Evolutionary conservation across 2,329 filamentous ascomycete genomes (phyloP), one percentile per base, ranked within the genome.

Genomic region (Diaporthe sp.): DNA sequence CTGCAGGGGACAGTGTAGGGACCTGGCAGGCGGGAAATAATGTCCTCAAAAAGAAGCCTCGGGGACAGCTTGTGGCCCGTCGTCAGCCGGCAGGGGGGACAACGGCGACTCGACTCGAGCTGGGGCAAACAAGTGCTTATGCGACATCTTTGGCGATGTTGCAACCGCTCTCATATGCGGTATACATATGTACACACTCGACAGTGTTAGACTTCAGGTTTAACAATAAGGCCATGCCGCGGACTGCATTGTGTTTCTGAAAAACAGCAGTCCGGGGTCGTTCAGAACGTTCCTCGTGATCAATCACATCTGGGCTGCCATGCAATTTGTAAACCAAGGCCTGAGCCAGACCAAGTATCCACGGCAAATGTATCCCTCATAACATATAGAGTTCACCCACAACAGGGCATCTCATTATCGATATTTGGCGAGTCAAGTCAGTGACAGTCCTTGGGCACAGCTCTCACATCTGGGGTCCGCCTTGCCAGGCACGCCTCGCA

Each of bases 361-460:
- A 60, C 35, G 30, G 33, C n/a, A 40, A 19, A 54, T 68, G 45
- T 33, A 28, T 40, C 33, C n/a, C 64, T 38, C 33, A 40, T 22
- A 4, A 54, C 25, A 68, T 68, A 54, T 68, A 54, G 47, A 68
- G 64, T 68, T 54, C 47, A 30, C 15, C 47, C 33, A 68, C 38
- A 54, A 15, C 13, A n/a, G 15, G 45, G 45, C 45, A 17, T 15
- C 47, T 54, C n/a, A 10, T 7, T 3, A 19, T 17, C 2, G 25
- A 22, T 10, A 3, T n/a, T 9, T 13, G n/a, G 33, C 64, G 64
- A 68, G 64, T 68, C 64, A 68, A 28, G 64, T 25, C 22, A 15
- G 47, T 68, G 5, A 12, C 12, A 9, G 47, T 33, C 40, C 25
- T 54, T 30, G 47, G n/a, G 19, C 9, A 54, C 4, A 22, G 17